Conservation (phyloP, 805 yeast genomes). For the Monosporozyma aerobia region DNA sequence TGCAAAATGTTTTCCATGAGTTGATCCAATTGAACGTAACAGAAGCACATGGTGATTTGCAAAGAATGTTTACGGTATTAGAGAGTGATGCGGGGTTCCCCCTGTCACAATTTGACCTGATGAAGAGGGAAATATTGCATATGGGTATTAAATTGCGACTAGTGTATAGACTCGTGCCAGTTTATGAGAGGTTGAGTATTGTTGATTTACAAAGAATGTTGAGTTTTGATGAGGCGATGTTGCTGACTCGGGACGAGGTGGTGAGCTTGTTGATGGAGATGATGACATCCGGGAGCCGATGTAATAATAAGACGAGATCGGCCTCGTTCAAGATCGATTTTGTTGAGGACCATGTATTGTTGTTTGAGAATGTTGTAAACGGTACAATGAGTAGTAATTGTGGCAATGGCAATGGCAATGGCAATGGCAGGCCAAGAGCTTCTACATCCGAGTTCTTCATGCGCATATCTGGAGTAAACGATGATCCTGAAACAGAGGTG, state of each 20-base stretch:
- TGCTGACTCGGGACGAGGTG: constrained; percentile 20
- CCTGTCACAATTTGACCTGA: constrained; percentile 5
- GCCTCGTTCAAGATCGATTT: constrained; percentile 24
- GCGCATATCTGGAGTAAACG: background rate
- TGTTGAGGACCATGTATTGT: constrained; percentile 19
- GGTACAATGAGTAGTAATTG: too few relatives aligned
- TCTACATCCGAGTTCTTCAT: background rate
- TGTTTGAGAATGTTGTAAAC: background rate
- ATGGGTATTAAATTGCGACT: constrained; percentile 16
- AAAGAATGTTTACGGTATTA: too few relatives aligned
- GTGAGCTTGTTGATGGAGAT: constrained; percentile 24
- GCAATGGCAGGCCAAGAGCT: background rate
- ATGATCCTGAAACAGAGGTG: too few relatives aligned
- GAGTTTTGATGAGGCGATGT: constrained; percentile 2
- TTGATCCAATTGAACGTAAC: too few relatives aligned
- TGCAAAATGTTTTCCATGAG: too few relatives aligned
- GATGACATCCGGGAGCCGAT: too few relatives aligned
- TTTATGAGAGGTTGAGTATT: constrained; percentile 23
- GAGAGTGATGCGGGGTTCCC: too few relatives aligned
- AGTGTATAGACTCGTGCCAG: constrained; percentile 22
- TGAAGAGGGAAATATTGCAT: constrained; percentile 11
- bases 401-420: background rate
- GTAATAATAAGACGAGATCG: constrained; percentile 13
- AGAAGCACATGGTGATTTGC: constrained; percentile 7
- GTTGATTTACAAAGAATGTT: constrained; percentile 16